Percentiles rank a stretch among this genome's conserved stretches.
Conservation (phyloP, 805 yeast genomes). For the Zygoascus flipseniorum region DNA sequence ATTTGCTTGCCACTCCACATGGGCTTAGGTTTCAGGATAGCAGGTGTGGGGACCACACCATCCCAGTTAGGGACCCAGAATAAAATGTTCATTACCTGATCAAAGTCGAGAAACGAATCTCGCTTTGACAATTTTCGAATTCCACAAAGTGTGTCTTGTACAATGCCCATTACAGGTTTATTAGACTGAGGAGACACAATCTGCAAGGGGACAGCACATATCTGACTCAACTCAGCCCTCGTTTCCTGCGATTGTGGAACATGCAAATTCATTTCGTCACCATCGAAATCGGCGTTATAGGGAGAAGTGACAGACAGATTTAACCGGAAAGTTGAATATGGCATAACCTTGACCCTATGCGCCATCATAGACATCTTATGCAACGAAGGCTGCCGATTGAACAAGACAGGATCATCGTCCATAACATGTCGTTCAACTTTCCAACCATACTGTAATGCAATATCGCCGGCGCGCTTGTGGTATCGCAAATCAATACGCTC, state of each 20-base stretch:
- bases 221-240: constrained; percentile 87
- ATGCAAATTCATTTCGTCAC: constrained; percentile 99
- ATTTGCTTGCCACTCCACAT: constrained; percentile 97
- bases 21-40: constrained; percentile 88
- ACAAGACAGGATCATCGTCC: constrained; percentile 95
- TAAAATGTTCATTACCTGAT: constrained; percentile 91
- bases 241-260: constrained; percentile 99
- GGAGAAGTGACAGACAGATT: constrained; percentile 97
- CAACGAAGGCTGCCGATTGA: constrained; percentile 98
- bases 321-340: constrained; percentile 93
- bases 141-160: constrained; percentile 97
- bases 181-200: constrained; percentile 98
- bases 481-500: constrained; percentile 96
- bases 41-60: constrained; percentile 95
- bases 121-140: constrained; percentile 89
- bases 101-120: constrained; percentile 81
- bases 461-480: constrained; percentile 97
- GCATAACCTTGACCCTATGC: constrained; percentile 97
- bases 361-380: constrained; percentile 99
- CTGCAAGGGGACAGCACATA: constrained; percentile 95
- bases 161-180: constrained; percentile 99
- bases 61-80: constrained; percentile 99
- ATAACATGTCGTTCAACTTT: constrained; percentile 96
- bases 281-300: constrained; percentile 99
- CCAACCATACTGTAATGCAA: constrained; percentile 98